Base-by-base conservation (phyloP, 2,329 filamentous ascomycete species). In the Coniella vitis region DNA sequence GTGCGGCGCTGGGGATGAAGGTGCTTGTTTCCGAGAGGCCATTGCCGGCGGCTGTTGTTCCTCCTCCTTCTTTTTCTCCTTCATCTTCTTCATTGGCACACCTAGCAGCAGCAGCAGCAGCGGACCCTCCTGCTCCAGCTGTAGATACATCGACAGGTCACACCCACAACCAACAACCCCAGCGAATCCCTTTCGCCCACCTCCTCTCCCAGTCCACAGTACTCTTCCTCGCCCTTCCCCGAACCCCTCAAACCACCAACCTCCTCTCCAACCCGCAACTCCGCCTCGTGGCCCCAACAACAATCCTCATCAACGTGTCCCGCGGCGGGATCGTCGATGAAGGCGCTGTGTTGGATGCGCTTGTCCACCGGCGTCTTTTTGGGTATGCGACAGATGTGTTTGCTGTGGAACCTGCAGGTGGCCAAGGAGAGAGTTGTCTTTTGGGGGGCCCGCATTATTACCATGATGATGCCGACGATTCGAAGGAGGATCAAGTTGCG, bases 301-400 rank as follows among this genome's bases (percentile, higher is more conserved):
- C 40, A 1, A 22, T 60, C 7, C 48, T 61, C 20, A 35, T 60
- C 35, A 61, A 61, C 39, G 52, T 61, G 4, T 58, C 59, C 3
- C 53, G 59, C 10, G 58, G 53, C 19, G 52, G 50, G 17, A 54
- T 59, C 38, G 35, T 58, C 29, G 53, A 58, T 31, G 53, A 54
- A 9, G 41, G 22, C 16, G 57, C 56, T 19, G 45, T 58, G 8
- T 35, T 60, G 3, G 8, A 37, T 13, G 58, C 59, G 14, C 43
- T 61, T 41, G 43, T 52, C 4, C 49, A 53, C 14, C 41, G 53
- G 3, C 49, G 31, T 4, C 50, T 60, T 25, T 61, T 57, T 9
- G 59, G 58, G 29, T 57, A 49, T 40, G 58, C 55, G 7, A 51
- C 54, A 4, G 59, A 61, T 29, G 58, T 61, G 2, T 61, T 52